Base-by-base conservation (phyloP, 768 basidiomycete genomes). In the Inosperma sp. region DNA sequence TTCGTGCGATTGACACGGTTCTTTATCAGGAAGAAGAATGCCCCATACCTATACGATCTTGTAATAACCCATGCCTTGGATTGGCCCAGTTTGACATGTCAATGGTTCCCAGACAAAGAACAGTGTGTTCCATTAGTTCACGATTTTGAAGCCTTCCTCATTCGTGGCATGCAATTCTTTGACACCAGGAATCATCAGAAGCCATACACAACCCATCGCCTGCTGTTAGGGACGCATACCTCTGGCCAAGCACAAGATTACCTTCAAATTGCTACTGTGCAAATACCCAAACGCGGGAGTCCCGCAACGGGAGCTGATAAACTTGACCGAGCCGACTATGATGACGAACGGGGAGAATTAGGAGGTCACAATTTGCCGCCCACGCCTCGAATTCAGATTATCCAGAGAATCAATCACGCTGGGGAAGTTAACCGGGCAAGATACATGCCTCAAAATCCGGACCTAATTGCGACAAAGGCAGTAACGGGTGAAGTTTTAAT, bases 371-470 rank as follows among this genome's bases (percentile, higher is more conserved):
- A 83, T 21, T 81, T 93, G 30, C 85, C 88, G 3, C 80, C 86
- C n/a, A 78, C 85, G 48, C 87, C 94, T 2, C 82, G 91, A 21
- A 84, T 98, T 55, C 86, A 88, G 61, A 82, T 95, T 67, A 88
- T 84, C 26, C 96, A 99, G 66, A 84, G 81, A 58, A 98, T 99
- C 72, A 94, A 93, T 66, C 96, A 99, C 67, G 78, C 79, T 4
- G 91, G 93, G 34, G 96, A 99, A 66, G 91, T 98, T 62, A 99
- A 99, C 69, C 76, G 93, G 36, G 96, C 96, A 53, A 83, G 96
- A 46, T 99, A 98, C 68, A 98, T 98, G 94, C 96, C 96, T 5
- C 95, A 98, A 69, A 99, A 98, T 63, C 90, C 93, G 2, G 91
- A 98, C 70, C 69, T 99, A 58, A 88, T 99, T 57, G 96, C 96